Percentiles rank a stretch among this genome's conserved stretches.
These are phyloP conservation scores for Fraxinus excelsior DNA, from an alignment of 257 asterid species.

Conservation along the genomic window DNA sequence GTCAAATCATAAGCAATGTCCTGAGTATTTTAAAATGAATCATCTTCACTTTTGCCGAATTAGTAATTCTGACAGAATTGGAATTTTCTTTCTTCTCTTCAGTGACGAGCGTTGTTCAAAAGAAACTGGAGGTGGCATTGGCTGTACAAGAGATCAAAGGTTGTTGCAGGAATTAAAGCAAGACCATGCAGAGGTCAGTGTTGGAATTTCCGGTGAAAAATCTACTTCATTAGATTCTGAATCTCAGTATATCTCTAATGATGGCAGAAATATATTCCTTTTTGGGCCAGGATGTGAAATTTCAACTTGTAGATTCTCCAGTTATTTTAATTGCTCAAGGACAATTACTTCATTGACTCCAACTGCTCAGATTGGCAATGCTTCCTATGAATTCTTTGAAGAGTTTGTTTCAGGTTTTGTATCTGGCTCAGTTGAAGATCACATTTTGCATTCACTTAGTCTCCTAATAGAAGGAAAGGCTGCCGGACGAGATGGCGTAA, in stretches of 20 bases:
- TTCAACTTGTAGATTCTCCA: conserved; percentile 51
- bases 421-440: conserved; percentile 73
- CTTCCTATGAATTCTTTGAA: conserved; percentile 58
- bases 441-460: conserved; percentile 58
- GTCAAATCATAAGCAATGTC: conserved; percentile 2
- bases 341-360: conserved; percentile 81
- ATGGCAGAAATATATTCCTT: conserved; percentile 45
- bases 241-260: conserved; percentile 44
- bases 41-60: not conserved
- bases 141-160: conserved; percentile 23
- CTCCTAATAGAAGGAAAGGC: conserved; percentile 72
- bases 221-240: conserved; percentile 53
- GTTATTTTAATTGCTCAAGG: conserved; percentile 78
- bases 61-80: conserved; percentile 17
- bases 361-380: conserved; percentile 51
- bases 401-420: conserved; percentile 58
- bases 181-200: conserved; percentile 59
- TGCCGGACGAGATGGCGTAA: conserved; percentile 51
- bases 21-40: not conserved
- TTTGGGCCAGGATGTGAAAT: conserved; percentile 49
- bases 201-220: conserved; percentile 51
- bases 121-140: conserved; percentile 39
- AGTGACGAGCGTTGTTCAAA: conserved; percentile 61
- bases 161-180: conserved; percentile 22
- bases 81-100: conserved; percentile 25